Base-by-base conservation (phyloP, 306 rosid genomes). In the Rosa persica region DNA sequence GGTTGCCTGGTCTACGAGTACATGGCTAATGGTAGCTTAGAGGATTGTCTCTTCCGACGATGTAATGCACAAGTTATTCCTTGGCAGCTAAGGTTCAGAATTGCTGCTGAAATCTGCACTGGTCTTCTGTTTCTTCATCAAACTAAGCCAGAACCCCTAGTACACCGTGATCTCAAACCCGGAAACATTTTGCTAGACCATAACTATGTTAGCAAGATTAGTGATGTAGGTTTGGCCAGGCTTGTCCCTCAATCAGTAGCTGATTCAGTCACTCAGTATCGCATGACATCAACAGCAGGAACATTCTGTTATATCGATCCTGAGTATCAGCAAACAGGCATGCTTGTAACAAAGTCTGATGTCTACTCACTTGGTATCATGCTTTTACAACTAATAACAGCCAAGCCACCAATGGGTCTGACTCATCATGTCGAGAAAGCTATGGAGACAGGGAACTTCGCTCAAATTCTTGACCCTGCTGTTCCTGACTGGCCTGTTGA, bases 251-350 rank as follows among this genome's bases (percentile, higher is more conserved):
- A 92, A 39, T 86, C 96, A 6, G 89, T 90, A 38, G 91, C 94
- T 16, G 78, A 93, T 74, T 40, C 78, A 0, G 89, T 87, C 6
- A 89, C 97, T 27, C 97, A 90, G 80, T 93, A 93, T 47, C 81
- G 83, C 44, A 85, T 89, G 94, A 92, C 98, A 25, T 77, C 98
- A 75, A 86, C 95, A 5, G 98, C 98, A 0, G 97, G 98, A 78
- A 93, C 98, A 3, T 92, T 93, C 84, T 93, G 96, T 69, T 93
- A 93, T 78, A 92, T 93, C n/a, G 96, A 93, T 54, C 98, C 98
- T 0, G 98, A 93, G 89, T 92, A 92, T 72, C 98, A 93, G 65
- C 93, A 90, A 77, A 93, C 96, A 0, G 98, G 97, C 42, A 83
- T 85, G 94, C 90, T 90, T 0, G 98, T 93, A 73, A 81, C 81